Base-by-base conservation (phyloP, 169 alveolate species). In the Cryptosporidium ubiquitum region DNA sequence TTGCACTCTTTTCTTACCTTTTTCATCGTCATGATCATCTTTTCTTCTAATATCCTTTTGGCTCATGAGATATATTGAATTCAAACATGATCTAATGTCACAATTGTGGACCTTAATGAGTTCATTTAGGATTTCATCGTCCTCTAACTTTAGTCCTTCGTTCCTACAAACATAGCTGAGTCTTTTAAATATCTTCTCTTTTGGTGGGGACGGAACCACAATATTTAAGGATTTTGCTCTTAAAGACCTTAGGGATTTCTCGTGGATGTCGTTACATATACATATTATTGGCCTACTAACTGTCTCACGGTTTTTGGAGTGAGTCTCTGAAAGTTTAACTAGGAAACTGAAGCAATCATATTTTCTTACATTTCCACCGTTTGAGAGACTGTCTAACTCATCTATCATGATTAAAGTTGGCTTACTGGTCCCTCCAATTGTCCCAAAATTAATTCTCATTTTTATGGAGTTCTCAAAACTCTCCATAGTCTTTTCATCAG, bases 351-450 rank as follows among this genome's bases (percentile, higher is more conserved):
- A 23, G 10, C 70, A 52, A 35, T 74, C 70, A 3, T 58, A 26
- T 12, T 23, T 74, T 35, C 39, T 31, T 20, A 44, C 84, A 26
- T 18, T 20, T 2, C 69, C 31, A 61, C 92, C 84, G 9, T 91
- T 70, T 58, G 91, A 39, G 20, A 92, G 91, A 4, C 95, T 94
- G 84, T 94, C 96, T 33, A 94, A 89, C 75, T 94, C 96, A 85
- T 94, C 96, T 33, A 94, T 85, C 39, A 94, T 91, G 51, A 94
- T 69, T n/a, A 93, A 85, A n/a, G 92, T 86, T 5, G 96, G 96
- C 79, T 92, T 93, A 29, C 84, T 74, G 69, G 73, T 66, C 31
- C 85, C 85, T 16, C 69, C 68, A 69, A 92, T 68, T 39, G 75
- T 68, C 39, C 60, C 52, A 31, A 52, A 91, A 91, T 73, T 86